A percentile compares a stretch with the other conserved stretches of the same genome.
These are phyloP conservation scores for Neopestalotiopsis clavispora DNA, from an alignment of 2,329 filamentous ascomycete genomes.

Conservation along the genomic window DNA sequence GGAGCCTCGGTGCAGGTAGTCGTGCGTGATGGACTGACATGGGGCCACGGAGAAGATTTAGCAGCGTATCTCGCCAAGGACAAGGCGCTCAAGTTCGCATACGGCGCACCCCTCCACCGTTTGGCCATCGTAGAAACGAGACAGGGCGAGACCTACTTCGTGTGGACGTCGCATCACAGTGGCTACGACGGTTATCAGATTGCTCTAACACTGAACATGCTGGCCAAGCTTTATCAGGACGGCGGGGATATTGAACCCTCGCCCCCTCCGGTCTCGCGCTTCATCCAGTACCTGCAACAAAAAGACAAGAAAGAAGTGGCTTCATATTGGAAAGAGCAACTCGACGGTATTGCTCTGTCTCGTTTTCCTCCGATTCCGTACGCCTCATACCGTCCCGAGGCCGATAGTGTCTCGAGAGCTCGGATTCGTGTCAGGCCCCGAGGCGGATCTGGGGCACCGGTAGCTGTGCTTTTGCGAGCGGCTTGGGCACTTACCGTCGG, in stretches of 20 bases:
- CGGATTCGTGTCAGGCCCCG: no score
- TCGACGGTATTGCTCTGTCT: neutral
- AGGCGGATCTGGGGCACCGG: neutral
- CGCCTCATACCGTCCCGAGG: neutral
- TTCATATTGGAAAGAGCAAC: constrained; percentile 10
- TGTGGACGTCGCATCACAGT: constrained; percentile 17
- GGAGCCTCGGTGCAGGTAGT: constrained; percentile 10
- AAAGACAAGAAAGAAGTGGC: neutral
- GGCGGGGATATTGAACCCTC: neutral
- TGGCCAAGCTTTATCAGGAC: neutral
- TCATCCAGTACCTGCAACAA: constrained; percentile 10
- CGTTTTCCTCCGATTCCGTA: constrained; percentile 6
- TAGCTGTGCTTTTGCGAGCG: neutral
- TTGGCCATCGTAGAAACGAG: neutral
- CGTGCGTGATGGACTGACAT: neutral
- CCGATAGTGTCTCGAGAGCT: neutral
- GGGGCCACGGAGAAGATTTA: neutral
- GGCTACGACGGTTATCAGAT: constrained; percentile 15
- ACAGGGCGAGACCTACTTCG: neutral
- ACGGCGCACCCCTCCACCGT: constrained; percentile 5
- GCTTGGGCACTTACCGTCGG: constrained; percentile 14
- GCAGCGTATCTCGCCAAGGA: neutral
- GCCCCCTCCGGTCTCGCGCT: constrained; percentile 39
- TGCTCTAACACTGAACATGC: neutral
- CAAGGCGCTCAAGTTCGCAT: neutral